Conservation (phyloP, 2,329 filamentous ascomycete genomes). For the Phialocephala sp. region DNA sequence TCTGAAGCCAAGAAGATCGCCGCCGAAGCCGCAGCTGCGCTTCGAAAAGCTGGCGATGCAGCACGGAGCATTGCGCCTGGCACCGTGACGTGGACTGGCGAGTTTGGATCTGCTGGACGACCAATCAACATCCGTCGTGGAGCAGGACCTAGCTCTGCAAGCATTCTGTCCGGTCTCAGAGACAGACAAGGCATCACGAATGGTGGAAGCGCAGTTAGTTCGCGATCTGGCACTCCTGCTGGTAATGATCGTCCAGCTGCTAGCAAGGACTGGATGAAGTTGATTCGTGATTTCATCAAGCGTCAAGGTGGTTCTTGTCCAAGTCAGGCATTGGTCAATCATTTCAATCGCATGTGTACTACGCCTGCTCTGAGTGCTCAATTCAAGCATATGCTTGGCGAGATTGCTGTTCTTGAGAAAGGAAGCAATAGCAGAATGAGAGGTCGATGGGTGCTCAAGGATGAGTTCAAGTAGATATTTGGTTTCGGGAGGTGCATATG, state of each 20-base stretch:
- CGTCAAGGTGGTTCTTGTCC: slow-evolving; percentile 79
- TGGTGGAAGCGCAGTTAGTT: slow-evolving; percentile 49
- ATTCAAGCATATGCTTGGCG: slow-evolving; percentile 81
- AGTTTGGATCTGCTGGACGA: slow-evolving; percentile 77
- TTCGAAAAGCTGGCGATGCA: slow-evolving; percentile 74
- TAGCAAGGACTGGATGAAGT: slow-evolving; percentile 67
- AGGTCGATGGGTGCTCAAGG: slow-evolving; percentile 42
- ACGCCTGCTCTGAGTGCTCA: slow-evolving; percentile 72
- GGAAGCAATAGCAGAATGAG: slow-evolving; percentile 42
- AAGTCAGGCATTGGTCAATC: slow-evolving; percentile 85
- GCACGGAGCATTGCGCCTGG: slow-evolving; percentile 78
- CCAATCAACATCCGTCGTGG: slow-evolving; percentile 56
- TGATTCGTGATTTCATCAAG: slow-evolving; percentile 81
- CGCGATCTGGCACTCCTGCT: slow-evolving; percentile 54
- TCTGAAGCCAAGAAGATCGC: slow-evolving; percentile 83
- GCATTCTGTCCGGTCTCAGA: slow-evolving; percentile 62
- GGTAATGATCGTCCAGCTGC: slow-evolving; percentile 47
- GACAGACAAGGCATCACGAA: slow-evolving; percentile 54
- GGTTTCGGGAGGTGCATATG: not conserved
- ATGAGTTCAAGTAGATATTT: slow-evolving; percentile 40
- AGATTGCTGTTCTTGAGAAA: slow-evolving; percentile 71
- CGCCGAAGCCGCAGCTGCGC: slow-evolving; percentile 75
- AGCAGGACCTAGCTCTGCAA: slow-evolving; percentile 58
- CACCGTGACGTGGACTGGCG: slow-evolving; percentile 92
- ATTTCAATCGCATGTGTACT: slow-evolving; percentile 83